These are phyloP conservation scores for Thalassiosira hispida DNA, from an alignment of 352 stramenopile genomes.

Conservation along the genomic window DNA sequence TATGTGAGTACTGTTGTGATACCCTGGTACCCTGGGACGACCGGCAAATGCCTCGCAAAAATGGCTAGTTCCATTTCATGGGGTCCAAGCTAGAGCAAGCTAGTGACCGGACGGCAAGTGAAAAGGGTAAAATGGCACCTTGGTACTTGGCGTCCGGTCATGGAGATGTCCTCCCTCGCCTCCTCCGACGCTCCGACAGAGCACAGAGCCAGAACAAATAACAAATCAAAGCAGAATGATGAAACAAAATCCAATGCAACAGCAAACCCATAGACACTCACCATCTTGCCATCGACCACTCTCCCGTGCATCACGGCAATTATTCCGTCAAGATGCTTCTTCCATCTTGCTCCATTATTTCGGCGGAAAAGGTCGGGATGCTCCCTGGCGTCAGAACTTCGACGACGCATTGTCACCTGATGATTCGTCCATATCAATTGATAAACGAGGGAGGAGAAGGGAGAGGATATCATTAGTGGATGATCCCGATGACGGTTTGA, in stretches of 20 bases:
- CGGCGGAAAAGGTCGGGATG: constrained; percentile 3
- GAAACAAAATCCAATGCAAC: too few species aligned
- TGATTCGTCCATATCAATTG: not conserved
- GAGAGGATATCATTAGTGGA: constrained; percentile 19
- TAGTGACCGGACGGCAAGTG: not conserved
- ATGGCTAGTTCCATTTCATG: not conserved
- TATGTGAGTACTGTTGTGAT: not conserved
- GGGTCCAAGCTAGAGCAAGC: not conserved
- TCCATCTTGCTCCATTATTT: constrained; percentile 29
- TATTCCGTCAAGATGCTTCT: constrained; percentile 15
- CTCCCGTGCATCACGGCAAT: constrained; percentile 16
- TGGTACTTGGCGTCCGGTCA: not conserved
- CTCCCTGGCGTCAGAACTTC: not conserved
- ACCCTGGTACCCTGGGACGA: not conserved
- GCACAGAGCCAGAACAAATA: too few species aligned
- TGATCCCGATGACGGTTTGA: constrained; percentile 21
- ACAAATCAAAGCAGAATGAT: too few species aligned
- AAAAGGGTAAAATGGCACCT: not conserved
- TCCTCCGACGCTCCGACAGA: too few species aligned
- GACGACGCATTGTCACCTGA: not conserved
- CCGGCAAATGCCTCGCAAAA: not conserved
- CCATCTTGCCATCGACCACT: constrained; percentile 8
- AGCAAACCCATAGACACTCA: too few species aligned
- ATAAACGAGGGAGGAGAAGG: constrained; percentile 17
- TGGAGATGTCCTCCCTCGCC: too few species aligned